Evolutionary conservation across 305 asterid species (phyloP), one percentile per base, ranked within the genome.

Genomic region (Lippia alba): DNA sequence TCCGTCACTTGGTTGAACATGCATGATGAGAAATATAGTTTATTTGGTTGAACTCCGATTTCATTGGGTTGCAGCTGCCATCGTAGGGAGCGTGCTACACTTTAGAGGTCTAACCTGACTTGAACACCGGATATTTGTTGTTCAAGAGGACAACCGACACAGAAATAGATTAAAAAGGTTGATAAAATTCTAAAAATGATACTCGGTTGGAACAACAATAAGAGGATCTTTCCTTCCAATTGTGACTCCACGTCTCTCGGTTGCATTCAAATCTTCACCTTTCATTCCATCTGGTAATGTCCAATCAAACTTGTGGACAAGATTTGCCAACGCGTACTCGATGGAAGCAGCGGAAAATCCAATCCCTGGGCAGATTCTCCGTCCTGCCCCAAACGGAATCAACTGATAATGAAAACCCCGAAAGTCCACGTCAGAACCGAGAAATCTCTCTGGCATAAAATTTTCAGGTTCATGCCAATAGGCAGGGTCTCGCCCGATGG

Each of bases 161-260:
- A 24, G 30, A 3, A 24, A 24, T 24, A 24, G 30, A 24, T 24
- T 24, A 24, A 1, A 24, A 24, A 24, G 30, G 30, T 24, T 24
- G 30, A 1, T 24, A 24, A 24, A 24, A 24, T 24, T 24, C 24
- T 51, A 16, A 51, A 51, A 16, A 8, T 16, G 17, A 51, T 24
- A 51, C 56, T 51, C 7, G 10, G 30, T 51, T 16, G 64, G 20
- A 36, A 34, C 64, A 59, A 48, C 84, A 67, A 67, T 12, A 41
- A 73, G 73, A 53, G 78, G 82, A 61, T 76, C 46, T 71, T 71
- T 72, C 74, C 66, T 73, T 24, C 73, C 76, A 76, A 70, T 58
- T 53, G 78, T 61, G 66, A 83, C 49, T 32, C 85, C 83, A 19
- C 70, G 73, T n/a, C 19, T 76, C 78, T 83, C 85, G 3, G 17